A percentile compares a stretch with the other conserved stretches of the same genome.
phyloP scores from a whole-genome alignment of 345 rosid genomes.

The Boechera divaricarpa region DNA sequence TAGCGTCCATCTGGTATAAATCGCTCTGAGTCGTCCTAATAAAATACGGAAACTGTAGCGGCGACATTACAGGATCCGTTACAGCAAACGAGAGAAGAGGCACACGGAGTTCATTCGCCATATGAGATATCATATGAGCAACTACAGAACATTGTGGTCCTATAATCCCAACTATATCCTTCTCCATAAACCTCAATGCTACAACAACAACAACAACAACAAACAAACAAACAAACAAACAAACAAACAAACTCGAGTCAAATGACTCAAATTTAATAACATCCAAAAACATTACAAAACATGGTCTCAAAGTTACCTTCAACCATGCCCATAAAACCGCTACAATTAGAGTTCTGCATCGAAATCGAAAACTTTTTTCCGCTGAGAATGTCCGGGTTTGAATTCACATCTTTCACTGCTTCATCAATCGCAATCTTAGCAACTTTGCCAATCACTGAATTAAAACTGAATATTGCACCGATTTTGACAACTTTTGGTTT shows the following conservation, averaged over 20 bases:
- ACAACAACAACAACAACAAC: constrained; percentile 25
- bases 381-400: constrained; percentile 63
- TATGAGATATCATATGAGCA: constrained; percentile 69
- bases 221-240: neutral
- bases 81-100: constrained; percentile 87
- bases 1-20: constrained; percentile 80
- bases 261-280: neutral
- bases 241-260: neutral
- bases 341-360: constrained; percentile 72
- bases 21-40: constrained; percentile 83
- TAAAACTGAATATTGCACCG: constrained; percentile 71
- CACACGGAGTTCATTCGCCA: constrained; percentile 77
- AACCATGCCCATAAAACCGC: constrained; percentile 86
- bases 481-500: constrained; percentile 70
- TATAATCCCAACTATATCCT: constrained; percentile 67
- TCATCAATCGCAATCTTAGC: constrained; percentile 86
- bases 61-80: constrained; percentile 87
- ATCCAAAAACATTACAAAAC: neutral
- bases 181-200: constrained; percentile 92
- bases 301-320: constrained; percentile 56
- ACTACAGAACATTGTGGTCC: constrained; percentile 94
- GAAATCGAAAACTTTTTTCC: constrained; percentile 58
- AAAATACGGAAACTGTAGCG: constrained; percentile 87
- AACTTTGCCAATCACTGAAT: constrained; percentile 77
- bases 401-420: constrained; percentile 91